Percentiles rank a stretch among this genome's conserved stretches.
These are phyloP conservation scores for Magnaporthiopsis incrustans DNA, from an alignment of 2,329 filamentous ascomycete genomes.

Conservation along the genomic window DNA sequence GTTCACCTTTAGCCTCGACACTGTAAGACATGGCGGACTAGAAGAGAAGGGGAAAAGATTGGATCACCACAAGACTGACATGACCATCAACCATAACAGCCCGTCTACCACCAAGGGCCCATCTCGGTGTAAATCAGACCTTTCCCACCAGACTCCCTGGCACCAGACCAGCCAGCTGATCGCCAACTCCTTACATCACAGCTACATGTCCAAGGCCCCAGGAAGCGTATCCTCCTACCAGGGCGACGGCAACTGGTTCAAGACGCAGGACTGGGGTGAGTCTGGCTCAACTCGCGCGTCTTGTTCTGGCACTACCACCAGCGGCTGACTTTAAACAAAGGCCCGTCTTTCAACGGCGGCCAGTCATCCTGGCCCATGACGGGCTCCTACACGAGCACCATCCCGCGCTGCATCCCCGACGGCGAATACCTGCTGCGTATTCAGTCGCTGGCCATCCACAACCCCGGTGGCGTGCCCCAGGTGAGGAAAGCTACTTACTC, in stretches of 20 bases:
- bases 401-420: constrained; percentile 44
- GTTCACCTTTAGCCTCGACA: constrained; percentile 31
- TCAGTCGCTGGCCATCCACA: constrained; percentile 54
- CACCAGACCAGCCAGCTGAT: not conserved
- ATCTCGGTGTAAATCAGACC: constrained; percentile 24
- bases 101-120: constrained; percentile 35
- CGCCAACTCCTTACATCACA: constrained; percentile 7
- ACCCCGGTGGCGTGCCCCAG: constrained; percentile 34
- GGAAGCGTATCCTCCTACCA: constrained; percentile 26
- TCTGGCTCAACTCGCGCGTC: no score
- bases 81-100: constrained; percentile 9
- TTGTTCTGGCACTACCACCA: not conserved
- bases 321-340: constrained; percentile 10
- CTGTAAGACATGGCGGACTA: not conserved
- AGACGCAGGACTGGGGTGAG: constrained; percentile 28
- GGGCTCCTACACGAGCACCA: constrained; percentile 29
- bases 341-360: constrained; percentile 23
- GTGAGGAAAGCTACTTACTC: constrained; percentile 8
- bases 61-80: no score
- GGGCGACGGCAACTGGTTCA: constrained; percentile 33
- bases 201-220: constrained; percentile 33
- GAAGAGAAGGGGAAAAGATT: not conserved
- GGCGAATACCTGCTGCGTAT: constrained; percentile 54
- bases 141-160: not conserved
- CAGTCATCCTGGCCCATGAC: constrained; percentile 21